Conservation (phyloP, 495 filamentous ascomycete genomes). For the Xylaria flabelliformis region DNA sequence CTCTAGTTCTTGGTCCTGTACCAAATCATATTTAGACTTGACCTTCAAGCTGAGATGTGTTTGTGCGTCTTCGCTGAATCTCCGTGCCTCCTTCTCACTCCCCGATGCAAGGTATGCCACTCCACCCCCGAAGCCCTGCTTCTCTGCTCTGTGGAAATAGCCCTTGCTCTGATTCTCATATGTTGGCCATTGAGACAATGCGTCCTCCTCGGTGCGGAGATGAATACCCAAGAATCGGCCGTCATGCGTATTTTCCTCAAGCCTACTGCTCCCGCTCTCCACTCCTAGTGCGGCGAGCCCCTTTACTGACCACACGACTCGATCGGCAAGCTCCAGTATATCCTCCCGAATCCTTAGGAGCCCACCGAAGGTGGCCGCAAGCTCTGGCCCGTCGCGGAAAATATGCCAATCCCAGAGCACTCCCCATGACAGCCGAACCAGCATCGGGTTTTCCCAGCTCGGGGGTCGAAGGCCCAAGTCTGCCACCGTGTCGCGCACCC, state of each 20-base stretch:
- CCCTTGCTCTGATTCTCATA: slow-evolving; percentile 49
- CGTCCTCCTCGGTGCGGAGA: slow-evolving; percentile 51
- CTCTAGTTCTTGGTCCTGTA: slow-evolving; percentile 31
- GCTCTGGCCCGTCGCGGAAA: slow-evolving; percentile 51
- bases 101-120: slow-evolving; percentile 52
- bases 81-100: slow-evolving; percentile 45
- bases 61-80: slow-evolving; percentile 37
- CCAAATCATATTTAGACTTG: slow-evolving; percentile 45
- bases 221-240: slow-evolving; percentile 45
- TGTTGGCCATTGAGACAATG: slow-evolving; percentile 48
- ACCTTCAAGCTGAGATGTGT: slow-evolving; percentile 33
- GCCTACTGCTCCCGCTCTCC: not conserved
- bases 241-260: not conserved
- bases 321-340: slow-evolving; percentile 44
- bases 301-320: slow-evolving; percentile 39
- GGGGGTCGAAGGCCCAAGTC: slow-evolving; percentile 34
- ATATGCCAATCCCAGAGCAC: slow-evolving; percentile 54
- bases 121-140: slow-evolving; percentile 37
- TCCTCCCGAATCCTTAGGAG: slow-evolving; percentile 47
- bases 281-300: slow-evolving; percentile 28
- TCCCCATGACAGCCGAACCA: slow-evolving; percentile 52
- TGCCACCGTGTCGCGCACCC: slow-evolving; percentile 33
- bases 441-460: slow-evolving; percentile 40
- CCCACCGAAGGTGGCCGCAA: slow-evolving; percentile 50
- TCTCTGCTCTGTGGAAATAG: slow-evolving; percentile 41